A percentile compares a stretch with the other conserved stretches of the same genome.
These are phyloP conservation scores for Aspergillus sp. DNA, from an alignment of 2,329 filamentous ascomycete genomes.

Conservation along the genomic window DNA sequence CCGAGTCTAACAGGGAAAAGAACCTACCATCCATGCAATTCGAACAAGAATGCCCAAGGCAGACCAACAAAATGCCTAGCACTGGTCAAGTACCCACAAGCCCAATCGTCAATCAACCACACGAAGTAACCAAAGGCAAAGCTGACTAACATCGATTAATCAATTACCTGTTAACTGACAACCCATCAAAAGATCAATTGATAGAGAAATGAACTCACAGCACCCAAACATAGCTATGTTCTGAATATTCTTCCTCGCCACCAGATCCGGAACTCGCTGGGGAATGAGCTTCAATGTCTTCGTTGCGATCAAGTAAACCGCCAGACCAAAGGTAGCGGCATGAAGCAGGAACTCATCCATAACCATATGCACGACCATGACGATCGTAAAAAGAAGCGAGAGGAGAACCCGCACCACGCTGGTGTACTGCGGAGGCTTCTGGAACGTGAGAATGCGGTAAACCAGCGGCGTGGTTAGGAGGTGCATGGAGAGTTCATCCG, in stretches of 20 bases:
- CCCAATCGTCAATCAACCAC: constrained; percentile 42
- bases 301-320: constrained; percentile 36
- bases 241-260: constrained; percentile 19
- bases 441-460: constrained; percentile 42
- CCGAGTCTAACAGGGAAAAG: neutral
- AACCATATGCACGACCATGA: constrained; percentile 45
- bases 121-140: constrained; percentile 41
- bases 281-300: constrained; percentile 32
- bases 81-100: constrained; percentile 30
- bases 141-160: constrained; percentile 21
- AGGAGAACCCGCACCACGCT: constrained; percentile 22
- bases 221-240: constrained; percentile 23
- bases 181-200: neutral
- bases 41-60: constrained; percentile 40
- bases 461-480: constrained; percentile 44
- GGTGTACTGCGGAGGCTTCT: constrained; percentile 24
- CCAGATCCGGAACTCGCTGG: constrained; percentile 30
- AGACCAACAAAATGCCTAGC: constrained; percentile 32
- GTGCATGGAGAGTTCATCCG: constrained; percentile 46
- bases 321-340: constrained; percentile 36
- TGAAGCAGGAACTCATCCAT: constrained; percentile 47
- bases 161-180: neutral
- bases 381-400: constrained; percentile 23
- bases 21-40: constrained; percentile 45
- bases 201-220: constrained; percentile 16